Evolutionary conservation across 139 green algal genomes (phyloP).

Genomic region (Gonium pectorale): DNA sequence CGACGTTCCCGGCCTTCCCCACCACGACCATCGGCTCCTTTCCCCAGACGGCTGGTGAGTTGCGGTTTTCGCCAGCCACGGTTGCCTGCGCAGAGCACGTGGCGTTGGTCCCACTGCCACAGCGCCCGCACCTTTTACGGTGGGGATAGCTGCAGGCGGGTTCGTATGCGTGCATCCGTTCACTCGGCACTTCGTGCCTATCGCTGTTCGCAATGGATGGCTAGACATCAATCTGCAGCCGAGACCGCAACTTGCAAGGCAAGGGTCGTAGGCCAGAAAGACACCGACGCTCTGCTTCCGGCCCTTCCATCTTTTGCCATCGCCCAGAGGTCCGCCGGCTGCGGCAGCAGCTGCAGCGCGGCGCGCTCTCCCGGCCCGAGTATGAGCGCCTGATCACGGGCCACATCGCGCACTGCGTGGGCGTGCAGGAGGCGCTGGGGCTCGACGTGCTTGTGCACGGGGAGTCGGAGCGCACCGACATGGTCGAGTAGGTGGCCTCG

Average conservation of each 20-base stretch:
- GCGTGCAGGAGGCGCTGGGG: conserved; percentile 77
- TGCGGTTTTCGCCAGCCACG: no score
- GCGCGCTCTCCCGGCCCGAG: conserved; percentile 62
- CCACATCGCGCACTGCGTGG: conserved; percentile 61
- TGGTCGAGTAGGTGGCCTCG: conserved; percentile 63
- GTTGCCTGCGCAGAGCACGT: no score
- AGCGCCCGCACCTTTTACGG: no score
- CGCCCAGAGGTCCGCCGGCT: conserved; percentile 49
- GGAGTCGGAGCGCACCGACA: conserved; percentile 85
- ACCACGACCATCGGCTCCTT: conserved; percentile 94
- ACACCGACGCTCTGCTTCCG: no score
- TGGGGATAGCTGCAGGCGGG: no score
- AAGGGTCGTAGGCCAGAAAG: no score
- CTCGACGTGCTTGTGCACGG: conserved; percentile 95
- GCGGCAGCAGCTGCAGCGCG: conserved; percentile 73
- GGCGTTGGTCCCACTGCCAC: neutral
- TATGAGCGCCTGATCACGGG: conserved; percentile 77
- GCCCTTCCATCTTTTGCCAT: no score
- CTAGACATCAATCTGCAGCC: no score
- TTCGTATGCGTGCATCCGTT: no score
- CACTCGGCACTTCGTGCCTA: no score
- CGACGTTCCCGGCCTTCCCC: conserved; percentile 77
- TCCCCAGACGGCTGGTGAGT: conserved; percentile 82
- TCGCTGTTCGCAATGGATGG: no score
- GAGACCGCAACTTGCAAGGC: no score